Base-by-base conservation (phyloP, 179 eudicot species). In the Silene noctiflora region DNA sequence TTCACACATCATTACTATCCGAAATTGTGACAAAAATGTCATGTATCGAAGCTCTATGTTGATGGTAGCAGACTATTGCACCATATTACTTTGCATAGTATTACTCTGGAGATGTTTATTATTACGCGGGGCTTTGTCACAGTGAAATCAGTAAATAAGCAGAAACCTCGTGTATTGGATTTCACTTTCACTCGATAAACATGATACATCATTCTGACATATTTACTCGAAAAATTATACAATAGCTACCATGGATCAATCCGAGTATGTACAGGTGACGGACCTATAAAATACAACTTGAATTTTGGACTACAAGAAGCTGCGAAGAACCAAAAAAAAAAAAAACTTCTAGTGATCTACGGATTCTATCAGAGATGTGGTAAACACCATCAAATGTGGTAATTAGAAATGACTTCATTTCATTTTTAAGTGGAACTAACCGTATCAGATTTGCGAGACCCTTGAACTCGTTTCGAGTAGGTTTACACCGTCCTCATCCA, bases 401-500 rank as follows among this genome's bases (percentile, higher is more conserved):
- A 21, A 14, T 17, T 55, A 75, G 13, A 3, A 39, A 58, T 27
- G n/a, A 64, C 39, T 56, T 64, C 51, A 19, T 60, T 60, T 9
- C 19, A 44, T 14, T 17, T 62, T 74, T 66, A 27, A 73, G 19
- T 31, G 33, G 46, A 68, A 62, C 80, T 73, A 70, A 68, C 83
- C 64, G 48, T 79, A 81, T 44, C 83, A 76, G 11, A 82, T 72
- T 69, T 74, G 84, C 42, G 83, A 71, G 53, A 83, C 85, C 77
- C 84, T 79, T 17, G 90, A 67, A 72, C 83, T 82, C 5, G 89
- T 85, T 81, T 88, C 95, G 58, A 91, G 78, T 81, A 92, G 82
- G 31, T 87, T 72, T 59, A 81, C 80, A 75, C 79, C 83, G 22
- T 88, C 91, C 20, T 88, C 96, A 19, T 86, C 88, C 81, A 77